phyloP scores from a whole-genome alignment of 2,329 filamentous ascomycete genomes.

The Fonsecaea pugnacius region DNA sequence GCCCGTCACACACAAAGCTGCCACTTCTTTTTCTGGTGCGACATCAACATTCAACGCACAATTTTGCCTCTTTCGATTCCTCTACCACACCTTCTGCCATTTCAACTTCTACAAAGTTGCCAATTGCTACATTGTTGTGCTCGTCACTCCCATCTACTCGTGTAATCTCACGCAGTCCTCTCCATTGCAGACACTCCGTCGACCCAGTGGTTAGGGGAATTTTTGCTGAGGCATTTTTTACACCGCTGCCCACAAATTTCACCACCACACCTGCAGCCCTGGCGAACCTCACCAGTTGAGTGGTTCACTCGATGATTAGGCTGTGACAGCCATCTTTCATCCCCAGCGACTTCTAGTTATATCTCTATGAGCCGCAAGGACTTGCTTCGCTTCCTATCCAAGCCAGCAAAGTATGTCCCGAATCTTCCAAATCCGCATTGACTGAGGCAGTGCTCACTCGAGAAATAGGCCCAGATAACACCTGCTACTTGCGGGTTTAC shows the following conservation, averaged over 20 bases:
- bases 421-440: slow-evolving; percentile 8
- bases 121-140: not conserved
- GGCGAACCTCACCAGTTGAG: slow-evolving; percentile 26
- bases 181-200: slow-evolving; percentile 1
- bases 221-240: slow-evolving; percentile 27
- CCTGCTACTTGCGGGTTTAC: slow-evolving; percentile 38
- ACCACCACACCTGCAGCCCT: slow-evolving; percentile 27
- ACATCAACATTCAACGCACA: slow-evolving; percentile 19
- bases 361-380: slow-evolving; percentile 88
- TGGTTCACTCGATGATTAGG: slow-evolving; percentile 11
- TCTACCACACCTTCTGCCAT: not conserved
- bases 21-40: slow-evolving; percentile 20
- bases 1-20: slow-evolving; percentile 17
- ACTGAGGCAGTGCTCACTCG: slow-evolving; percentile 20
- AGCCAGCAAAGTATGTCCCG: slow-evolving; percentile 81
- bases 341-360: slow-evolving; percentile 18
- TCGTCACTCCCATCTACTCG: not conserved
- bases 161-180: not conserved
- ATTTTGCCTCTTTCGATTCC: slow-evolving; percentile 8
- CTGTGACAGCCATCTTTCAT: slow-evolving; percentile 23
- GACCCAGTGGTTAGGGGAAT: slow-evolving; percentile 6
- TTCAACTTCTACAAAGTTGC: not conserved
- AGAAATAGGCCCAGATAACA: slow-evolving; percentile 67
- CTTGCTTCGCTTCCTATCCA: slow-evolving; percentile 89
- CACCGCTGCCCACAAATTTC: slow-evolving; percentile 15